phyloP scores from a whole-genome alignment of 768 basidiomycete genomes.

The Amanita rimosa region DNA sequence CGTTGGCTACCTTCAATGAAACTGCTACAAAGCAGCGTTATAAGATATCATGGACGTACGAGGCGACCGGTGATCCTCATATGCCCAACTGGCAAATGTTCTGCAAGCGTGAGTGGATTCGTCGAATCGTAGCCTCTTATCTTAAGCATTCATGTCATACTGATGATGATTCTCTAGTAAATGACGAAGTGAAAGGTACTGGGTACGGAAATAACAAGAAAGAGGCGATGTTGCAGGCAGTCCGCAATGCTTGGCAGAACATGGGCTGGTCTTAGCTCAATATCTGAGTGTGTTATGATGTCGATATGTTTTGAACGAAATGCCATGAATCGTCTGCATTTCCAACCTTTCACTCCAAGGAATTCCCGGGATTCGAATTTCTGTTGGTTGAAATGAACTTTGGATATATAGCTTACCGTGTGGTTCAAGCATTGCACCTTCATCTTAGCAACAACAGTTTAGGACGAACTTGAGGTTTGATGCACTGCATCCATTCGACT shows the following conservation, averaged over 20 bases:
- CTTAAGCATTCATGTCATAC: background rate
- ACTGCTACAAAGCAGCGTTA: background rate
- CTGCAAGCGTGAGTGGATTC: background rate
- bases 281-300: background rate
- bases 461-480: too few relatives aligned
- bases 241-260: background rate
- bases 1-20: constrained; percentile 1
- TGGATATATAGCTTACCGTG: too few relatives aligned
- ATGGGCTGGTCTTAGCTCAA: constrained; percentile 1
- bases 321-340: background rate
- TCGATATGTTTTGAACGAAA: background rate
- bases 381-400: too few relatives aligned
- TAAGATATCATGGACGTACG: background rate
- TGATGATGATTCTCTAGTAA: background rate
- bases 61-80: background rate
- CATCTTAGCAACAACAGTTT: too few relatives aligned
- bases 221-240: background rate
- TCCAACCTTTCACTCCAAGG: background rate
- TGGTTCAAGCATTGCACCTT: too few relatives aligned
- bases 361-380: too few relatives aligned
- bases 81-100: background rate
- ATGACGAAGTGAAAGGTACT: background rate
- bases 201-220: background rate
- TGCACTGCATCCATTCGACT: background rate
- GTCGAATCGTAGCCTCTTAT: background rate